phyloP scores from a whole-genome alignment of 306 rosid genomes.

The Malus orientalis region DNA sequence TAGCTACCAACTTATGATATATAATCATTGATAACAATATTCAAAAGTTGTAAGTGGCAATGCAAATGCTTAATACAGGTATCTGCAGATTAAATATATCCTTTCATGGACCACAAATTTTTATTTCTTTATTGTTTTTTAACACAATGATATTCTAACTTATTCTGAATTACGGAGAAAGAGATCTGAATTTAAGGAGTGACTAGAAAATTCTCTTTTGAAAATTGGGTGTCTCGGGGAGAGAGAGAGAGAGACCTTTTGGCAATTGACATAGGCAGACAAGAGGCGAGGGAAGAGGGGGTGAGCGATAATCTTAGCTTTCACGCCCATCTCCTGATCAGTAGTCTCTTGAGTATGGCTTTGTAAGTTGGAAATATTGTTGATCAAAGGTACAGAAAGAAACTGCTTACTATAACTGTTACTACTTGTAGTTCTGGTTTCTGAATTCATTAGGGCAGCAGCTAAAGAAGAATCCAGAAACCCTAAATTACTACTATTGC shows the following conservation, averaged over 20 bases:
- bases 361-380: neutral
- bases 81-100: neutral
- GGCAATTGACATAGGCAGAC: slow-evolving; percentile 18
- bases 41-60: neutral
- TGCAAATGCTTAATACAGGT: neutral
- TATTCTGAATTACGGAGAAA: no score
- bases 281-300: slow-evolving; percentile 35
- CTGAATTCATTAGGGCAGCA: neutral
- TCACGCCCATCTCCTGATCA: neutral
- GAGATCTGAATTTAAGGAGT: no score
- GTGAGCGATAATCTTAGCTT: slow-evolving; percentile 35
- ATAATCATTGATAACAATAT: neutral
- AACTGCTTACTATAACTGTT: slow-evolving; percentile 18
- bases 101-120: neutral
- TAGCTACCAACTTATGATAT: neutral
- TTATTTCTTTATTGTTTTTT: neutral
- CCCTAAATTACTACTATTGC: slow-evolving; percentile 21
- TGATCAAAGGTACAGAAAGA: slow-evolving; percentile 27
- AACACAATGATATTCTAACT: no score
- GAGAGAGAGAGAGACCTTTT: slow-evolving; percentile 15
- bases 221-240: neutral
- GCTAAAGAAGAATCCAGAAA: neutral
- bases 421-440: slow-evolving; percentile 2
- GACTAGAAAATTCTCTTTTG: neutral
- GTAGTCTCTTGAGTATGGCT: neutral